Evolutionary conservation across 352 stramenopile genomes (phyloP).

Genomic region (Pythium rishiriense): DNA sequence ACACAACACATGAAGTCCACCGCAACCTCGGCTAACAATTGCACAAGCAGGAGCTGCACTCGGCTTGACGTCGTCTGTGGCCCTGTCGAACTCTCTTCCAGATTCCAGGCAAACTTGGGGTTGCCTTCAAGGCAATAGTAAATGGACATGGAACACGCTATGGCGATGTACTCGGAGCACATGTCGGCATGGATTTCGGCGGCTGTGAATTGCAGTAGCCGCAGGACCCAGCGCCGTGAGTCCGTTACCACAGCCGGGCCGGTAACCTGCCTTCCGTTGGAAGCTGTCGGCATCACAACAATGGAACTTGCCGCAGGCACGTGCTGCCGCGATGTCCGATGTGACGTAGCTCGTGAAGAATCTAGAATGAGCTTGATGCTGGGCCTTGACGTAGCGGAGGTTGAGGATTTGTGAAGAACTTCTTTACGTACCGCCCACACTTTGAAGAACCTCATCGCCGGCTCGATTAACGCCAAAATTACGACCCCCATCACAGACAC

Average conservation of each 20-base stretch:
- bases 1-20: slow-evolving; percentile 27
- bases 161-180: slow-evolving; percentile 43
- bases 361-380: background rate
- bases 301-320: no score
- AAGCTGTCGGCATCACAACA: no score
- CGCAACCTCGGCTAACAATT: slow-evolving; percentile 28
- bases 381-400: background rate
- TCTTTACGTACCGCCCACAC: slow-evolving; percentile 1
- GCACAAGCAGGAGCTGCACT: slow-evolving; percentile 10
- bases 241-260: background rate
- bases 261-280: no score
- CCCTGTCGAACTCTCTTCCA: background rate
- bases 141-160: slow-evolving; percentile 35
- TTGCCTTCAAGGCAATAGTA: slow-evolving; percentile 29
- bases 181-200: slow-evolving; percentile 31
- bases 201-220: slow-evolving; percentile 10
- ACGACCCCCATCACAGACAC: background rate
- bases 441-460: slow-evolving; percentile 9
- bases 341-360: background rate
- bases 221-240: background rate
- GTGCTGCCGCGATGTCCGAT: background rate
- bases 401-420: background rate
- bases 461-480: slow-evolving; percentile 5
- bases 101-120: slow-evolving; percentile 26
- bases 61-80: background rate